Evolutionary conservation across 805 yeast species (phyloP).

Genomic region (Wickerhamia fluorescens): DNA sequence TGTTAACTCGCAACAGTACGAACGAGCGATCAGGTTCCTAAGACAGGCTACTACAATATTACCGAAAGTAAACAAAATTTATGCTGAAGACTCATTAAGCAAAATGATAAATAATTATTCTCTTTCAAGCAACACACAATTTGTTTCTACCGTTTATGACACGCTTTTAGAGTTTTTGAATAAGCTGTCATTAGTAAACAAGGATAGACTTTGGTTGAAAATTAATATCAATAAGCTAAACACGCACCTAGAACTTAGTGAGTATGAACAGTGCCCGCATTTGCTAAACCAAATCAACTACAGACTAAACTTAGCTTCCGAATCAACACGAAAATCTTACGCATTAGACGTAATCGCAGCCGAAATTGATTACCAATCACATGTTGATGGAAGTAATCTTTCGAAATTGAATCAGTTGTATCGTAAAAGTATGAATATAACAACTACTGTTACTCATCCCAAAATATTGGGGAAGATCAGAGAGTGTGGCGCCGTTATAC

Average conservation of each 20-base stretch:
- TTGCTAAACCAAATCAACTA: slow-evolving; percentile 32
- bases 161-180: slow-evolving; percentile 20
- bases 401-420: slow-evolving; percentile 42
- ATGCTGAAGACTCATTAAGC: slow-evolving; percentile 32
- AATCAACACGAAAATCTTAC: slow-evolving; percentile 39
- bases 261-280: slow-evolving; percentile 24
- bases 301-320: slow-evolving; percentile 32
- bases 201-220: slow-evolving; percentile 31
- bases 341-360: slow-evolving; percentile 60
- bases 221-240: slow-evolving; percentile 40
- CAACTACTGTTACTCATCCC: slow-evolving; percentile 70
- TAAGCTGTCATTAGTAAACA: slow-evolving; percentile 8
- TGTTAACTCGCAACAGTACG: slow-evolving; percentile 16
- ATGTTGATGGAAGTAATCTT: slow-evolving; percentile 20
- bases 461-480: slow-evolving; percentile 64
- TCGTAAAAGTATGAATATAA: slow-evolving; percentile 33
- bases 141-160: slow-evolving; percentile 24
- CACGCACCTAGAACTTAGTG: slow-evolving; percentile 21
- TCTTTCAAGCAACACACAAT: slow-evolving; percentile 18
- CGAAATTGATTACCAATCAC: slow-evolving; percentile 50
- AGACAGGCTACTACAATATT: slow-evolving; percentile 14
- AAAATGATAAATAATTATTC: slow-evolving; percentile 30
- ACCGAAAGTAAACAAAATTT: slow-evolving; percentile 25
- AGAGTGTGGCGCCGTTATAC: slow-evolving; percentile 69
- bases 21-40: slow-evolving; percentile 16